Evolutionary conservation across 2,329 filamentous ascomycete genomes (phyloP).

Genomic region (Nigrograna mackinnonii): DNA sequence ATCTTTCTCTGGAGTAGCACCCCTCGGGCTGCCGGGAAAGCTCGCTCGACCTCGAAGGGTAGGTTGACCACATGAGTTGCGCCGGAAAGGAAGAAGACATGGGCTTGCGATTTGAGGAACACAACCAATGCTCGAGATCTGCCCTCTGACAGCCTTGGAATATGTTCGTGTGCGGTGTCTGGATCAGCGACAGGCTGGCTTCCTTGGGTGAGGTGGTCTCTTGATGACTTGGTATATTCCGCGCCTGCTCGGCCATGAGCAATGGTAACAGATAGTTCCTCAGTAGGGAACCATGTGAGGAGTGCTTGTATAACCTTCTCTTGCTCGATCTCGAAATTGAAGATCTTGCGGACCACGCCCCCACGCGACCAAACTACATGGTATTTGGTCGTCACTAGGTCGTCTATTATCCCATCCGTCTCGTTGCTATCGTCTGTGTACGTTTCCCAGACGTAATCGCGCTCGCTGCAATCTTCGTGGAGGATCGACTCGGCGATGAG

Average conservation of each 20-base stretch:
- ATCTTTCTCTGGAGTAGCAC: constrained; percentile 84
- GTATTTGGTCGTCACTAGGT: constrained; percentile 74
- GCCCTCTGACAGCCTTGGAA: constrained; percentile 23
- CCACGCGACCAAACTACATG: constrained; percentile 90
- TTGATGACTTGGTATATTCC: constrained; percentile 20
- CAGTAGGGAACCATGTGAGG: constrained; percentile 75
- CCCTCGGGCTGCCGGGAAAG: constrained; percentile 79
- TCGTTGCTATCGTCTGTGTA: constrained; percentile 50
- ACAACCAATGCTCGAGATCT: constrained; percentile 73
- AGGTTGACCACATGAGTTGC: constrained; percentile 88
- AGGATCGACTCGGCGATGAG: constrained; percentile 81
- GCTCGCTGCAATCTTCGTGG: constrained; percentile 64
- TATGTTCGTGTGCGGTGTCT: constrained; percentile 18
- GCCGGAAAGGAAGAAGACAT: constrained; percentile 88
- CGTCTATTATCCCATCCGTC: constrained; percentile 64
- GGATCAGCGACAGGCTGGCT: constrained; percentile 35
- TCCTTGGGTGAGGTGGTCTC: constrained; percentile 32
- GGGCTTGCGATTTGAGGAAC: constrained; percentile 88
- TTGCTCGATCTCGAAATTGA: constrained; percentile 83
- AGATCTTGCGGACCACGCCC: constrained; percentile 80
- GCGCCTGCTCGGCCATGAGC: constrained; percentile 8
- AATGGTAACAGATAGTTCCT: constrained; percentile 23
- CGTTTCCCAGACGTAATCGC: constrained; percentile 78
- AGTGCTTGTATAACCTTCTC: constrained; percentile 86
- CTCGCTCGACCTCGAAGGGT: constrained; percentile 90